Conservation (phyloP, 116 monocot species). For the Papilionanthe hybrid region DNA sequence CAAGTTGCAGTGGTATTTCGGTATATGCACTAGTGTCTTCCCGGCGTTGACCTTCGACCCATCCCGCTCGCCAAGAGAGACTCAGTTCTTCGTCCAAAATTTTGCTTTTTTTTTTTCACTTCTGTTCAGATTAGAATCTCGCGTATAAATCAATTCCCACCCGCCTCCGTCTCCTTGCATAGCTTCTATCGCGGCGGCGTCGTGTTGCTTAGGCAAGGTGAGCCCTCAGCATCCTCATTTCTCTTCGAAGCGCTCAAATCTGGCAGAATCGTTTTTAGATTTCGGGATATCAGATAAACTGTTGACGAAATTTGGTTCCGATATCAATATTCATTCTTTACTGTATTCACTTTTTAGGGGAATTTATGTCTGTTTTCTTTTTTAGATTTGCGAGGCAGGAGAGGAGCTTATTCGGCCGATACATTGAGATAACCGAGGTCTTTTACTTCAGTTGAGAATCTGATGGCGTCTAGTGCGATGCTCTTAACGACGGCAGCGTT, state of each 20-base stretch:
- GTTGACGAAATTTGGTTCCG: neutral
- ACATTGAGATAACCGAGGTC: neutral
- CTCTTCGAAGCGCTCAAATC: neutral
- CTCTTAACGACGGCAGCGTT: constrained; percentile 30
- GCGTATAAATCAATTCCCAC: neutral
- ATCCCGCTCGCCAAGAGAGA: neutral
- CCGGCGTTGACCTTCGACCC: neutral
- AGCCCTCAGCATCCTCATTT: neutral
- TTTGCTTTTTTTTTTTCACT: neutral
- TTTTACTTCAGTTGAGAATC: neutral
- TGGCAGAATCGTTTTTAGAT: neutral
- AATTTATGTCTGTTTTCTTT: constrained; percentile 13
- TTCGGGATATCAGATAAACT: neutral
- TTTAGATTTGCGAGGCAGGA: neutral
- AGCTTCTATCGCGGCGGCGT: neutral
- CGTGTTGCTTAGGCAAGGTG: neutral
- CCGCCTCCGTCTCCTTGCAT: neutral
- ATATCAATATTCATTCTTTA: neutral
- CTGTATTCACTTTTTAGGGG: neutral
- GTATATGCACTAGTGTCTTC: neutral
- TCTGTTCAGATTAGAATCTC: neutral
- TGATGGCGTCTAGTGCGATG: constrained; percentile 50
- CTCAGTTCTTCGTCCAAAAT: neutral
- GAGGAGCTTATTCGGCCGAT: neutral
- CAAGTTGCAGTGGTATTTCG: neutral